Conservation (phyloP, 345 rosid species). For the Eucalyptus lansdowneana region DNA sequence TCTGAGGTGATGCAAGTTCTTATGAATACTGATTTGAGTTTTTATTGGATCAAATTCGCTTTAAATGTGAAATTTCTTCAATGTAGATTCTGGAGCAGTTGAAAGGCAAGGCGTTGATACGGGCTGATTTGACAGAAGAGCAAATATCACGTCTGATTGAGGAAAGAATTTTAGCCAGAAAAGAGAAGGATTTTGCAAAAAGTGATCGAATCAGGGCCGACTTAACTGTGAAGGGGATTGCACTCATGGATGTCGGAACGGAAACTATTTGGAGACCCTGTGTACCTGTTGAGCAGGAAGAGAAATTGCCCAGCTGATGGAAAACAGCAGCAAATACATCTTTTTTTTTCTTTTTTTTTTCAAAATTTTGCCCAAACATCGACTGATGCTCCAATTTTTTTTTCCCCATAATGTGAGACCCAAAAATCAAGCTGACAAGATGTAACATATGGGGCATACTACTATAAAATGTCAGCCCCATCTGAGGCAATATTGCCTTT, state of each 20-base stretch:
- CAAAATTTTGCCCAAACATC: neutral
- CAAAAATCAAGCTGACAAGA: neutral
- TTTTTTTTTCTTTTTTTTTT: neutral
- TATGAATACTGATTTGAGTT: neutral
- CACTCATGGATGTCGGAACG: conserved; percentile 70
- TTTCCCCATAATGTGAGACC: neutral
- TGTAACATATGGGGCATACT: neutral
- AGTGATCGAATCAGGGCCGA: conserved; percentile 69
- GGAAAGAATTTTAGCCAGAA: conserved; percentile 49
- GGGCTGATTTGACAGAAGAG: conserved; percentile 52
- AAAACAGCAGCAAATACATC: neutral
- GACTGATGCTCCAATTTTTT: accelerated
- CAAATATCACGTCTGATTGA: conserved; percentile 33
- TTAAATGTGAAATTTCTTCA: neutral
- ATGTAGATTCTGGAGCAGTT: conserved; percentile 46
- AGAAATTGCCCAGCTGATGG: neutral
- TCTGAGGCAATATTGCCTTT: neutral
- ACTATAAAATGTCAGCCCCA: neutral
- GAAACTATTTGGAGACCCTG: conserved; percentile 87
- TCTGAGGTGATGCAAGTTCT: conserved; percentile 24
- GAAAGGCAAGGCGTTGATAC: conserved; percentile 47
- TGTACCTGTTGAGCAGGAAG: conserved; percentile 16
- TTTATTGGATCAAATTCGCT: neutral
- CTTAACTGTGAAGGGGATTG: conserved; percentile 50
- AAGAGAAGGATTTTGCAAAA: conserved; percentile 48